phyloP scores from a whole-genome alignment of 164 flowering plant species.

The Nymphaea colorata region DNA sequence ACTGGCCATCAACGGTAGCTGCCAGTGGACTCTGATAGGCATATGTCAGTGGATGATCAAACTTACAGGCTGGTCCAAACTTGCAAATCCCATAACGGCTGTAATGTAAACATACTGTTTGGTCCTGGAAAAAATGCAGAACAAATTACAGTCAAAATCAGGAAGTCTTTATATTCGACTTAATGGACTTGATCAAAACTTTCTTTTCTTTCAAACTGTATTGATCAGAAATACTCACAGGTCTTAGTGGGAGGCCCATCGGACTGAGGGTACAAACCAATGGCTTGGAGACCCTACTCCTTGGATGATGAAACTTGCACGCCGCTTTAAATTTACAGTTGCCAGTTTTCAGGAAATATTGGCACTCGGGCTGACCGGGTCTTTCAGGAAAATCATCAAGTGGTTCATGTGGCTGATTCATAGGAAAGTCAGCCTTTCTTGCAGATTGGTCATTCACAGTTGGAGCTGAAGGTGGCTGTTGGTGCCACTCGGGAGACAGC shows the following conservation, averaged over 20 bases:
- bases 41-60: slow-evolving; percentile 43
- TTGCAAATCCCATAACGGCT: slow-evolving; percentile 76
- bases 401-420: slow-evolving; percentile 21
- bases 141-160: background rate
- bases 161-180: background rate
- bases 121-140: slow-evolving; percentile 34
- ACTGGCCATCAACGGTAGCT: background rate
- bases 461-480: slow-evolving; percentile 30
- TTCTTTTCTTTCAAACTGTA: background rate
- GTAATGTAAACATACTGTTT: slow-evolving; percentile 46
- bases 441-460: slow-evolving; percentile 18
- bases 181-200: background rate
- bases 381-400: slow-evolving; percentile 77
- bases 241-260: slow-evolving; percentile 82
- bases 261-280: slow-evolving; percentile 39
- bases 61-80: slow-evolving; percentile 71
- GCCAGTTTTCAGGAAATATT: slow-evolving; percentile 65
- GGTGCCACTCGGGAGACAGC: slow-evolving; percentile 13
- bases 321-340: slow-evolving; percentile 70
- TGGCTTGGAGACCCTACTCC: slow-evolving; percentile 24
- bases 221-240: slow-evolving; percentile 40
- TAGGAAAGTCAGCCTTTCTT: slow-evolving; percentile 18
- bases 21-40: background rate
- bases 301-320: slow-evolving; percentile 93
- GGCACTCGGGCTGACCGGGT: slow-evolving; percentile 84